phyloP scores from a whole-genome alignment of 2,329 filamentous ascomycete genomes.

The Rhinocladiella similis region DNA sequence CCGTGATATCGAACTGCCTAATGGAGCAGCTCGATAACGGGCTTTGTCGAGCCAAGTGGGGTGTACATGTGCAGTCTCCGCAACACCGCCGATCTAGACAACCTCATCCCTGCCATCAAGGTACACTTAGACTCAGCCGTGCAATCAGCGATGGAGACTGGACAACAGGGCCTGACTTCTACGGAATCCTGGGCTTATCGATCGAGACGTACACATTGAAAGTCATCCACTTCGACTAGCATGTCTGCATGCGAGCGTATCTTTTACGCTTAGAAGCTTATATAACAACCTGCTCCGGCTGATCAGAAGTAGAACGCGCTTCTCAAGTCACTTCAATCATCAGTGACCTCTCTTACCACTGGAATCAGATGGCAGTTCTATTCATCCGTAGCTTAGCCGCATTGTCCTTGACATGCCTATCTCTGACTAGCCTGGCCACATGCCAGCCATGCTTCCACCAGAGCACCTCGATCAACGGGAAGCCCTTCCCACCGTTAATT shows the following conservation, averaged over 20 bases:
- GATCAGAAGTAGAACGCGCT: too few relatives aligned
- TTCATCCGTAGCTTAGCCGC: neutral
- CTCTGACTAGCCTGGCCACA: neutral
- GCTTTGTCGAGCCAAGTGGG: slow-evolving; percentile 5
- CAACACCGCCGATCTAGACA: neutral
- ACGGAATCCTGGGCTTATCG: neutral
- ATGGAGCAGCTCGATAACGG: slow-evolving; percentile 17
- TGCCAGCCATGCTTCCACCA: slow-evolving; percentile 14
- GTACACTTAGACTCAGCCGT: neutral
- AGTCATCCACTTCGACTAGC: neutral
- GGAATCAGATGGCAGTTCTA: too few relatives aligned
- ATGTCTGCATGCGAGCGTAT: neutral
- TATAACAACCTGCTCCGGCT: neutral
- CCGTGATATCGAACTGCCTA: slow-evolving; percentile 18
- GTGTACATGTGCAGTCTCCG: neutral
- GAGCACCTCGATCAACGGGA: slow-evolving; percentile 22
- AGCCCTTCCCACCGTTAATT: slow-evolving; percentile 42
- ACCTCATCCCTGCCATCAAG: neutral
- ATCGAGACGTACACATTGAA: neutral
- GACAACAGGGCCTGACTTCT: neutral
- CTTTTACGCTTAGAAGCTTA: neutral
- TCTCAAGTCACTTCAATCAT: too few relatives aligned
- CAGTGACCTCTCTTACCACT: too few relatives aligned
- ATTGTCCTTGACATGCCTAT: slow-evolving; percentile 3
- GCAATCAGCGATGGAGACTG: neutral